phyloP scores from a whole-genome alignment of 441 rosid species.

The Erodium texanum region DNA sequence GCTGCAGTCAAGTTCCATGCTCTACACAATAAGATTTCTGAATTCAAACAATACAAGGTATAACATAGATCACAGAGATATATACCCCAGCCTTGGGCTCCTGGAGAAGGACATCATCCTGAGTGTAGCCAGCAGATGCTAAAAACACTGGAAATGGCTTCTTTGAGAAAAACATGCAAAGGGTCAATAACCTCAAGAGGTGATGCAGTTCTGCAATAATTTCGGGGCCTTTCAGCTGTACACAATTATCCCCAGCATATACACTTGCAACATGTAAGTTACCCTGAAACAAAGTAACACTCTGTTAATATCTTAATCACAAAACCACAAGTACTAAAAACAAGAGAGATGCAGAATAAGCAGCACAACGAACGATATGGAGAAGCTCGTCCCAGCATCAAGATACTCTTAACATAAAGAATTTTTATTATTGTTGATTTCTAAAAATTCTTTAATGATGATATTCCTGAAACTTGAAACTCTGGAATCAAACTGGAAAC shows the following conservation, averaged over 20 bases:
- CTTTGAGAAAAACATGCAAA: conserved; percentile 84
- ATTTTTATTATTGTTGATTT: neutral
- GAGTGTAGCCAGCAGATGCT: conserved; percentile 59
- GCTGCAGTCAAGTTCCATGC: neutral
- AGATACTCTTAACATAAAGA: neutral
- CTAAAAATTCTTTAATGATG: neutral
- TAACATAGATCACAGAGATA: conserved; percentile 2
- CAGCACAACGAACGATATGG: neutral
- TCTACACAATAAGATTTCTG: neutral
- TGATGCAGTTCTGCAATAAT: conserved; percentile 49
- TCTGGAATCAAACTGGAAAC: neutral
- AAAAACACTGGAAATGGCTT: conserved; percentile 82
- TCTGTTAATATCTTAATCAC: neutral
- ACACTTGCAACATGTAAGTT: conserved; percentile 67
- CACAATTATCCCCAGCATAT: conserved; percentile 61
- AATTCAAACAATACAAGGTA: neutral
- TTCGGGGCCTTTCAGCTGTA: conserved; percentile 53
- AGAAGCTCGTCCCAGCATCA: neutral
- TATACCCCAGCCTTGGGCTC: conserved; percentile 94
- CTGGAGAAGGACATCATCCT: conserved; percentile 75
- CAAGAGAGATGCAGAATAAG: neutral
- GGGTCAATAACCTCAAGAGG: conserved; percentile 59
- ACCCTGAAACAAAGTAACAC: conserved; percentile 40
- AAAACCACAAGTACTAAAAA: no score
- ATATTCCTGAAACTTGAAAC: neutral